Evolutionary conservation across 2,329 filamentous ascomycete genomes (phyloP).

Genomic region (Verticillium klebahnii): DNA sequence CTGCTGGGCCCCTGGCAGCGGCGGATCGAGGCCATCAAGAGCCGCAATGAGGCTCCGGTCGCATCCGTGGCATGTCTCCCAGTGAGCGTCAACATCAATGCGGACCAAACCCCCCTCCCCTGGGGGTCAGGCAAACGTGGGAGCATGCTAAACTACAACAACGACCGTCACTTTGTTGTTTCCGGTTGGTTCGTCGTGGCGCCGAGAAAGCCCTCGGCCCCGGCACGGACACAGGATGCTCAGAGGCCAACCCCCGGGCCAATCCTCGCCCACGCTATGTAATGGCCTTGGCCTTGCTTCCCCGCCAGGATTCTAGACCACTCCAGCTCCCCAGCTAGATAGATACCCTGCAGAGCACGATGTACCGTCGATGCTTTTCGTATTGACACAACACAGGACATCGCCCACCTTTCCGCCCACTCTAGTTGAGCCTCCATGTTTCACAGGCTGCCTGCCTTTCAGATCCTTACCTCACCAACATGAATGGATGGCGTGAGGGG

Average conservation of each 20-base stretch:
- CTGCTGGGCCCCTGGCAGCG: too few relatives aligned
- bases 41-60: neutral
- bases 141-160: neutral
- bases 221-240: neutral
- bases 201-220: neutral
- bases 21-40: neutral
- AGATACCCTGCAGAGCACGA: neutral
- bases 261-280: neutral
- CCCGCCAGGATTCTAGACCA: neutral
- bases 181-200: neutral
- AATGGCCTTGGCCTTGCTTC: neutral
- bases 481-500: neutral
- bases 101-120: too few relatives aligned
- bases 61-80: neutral
- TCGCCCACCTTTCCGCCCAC: neutral
- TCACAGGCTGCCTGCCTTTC: neutral
- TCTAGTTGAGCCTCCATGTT: neutral
- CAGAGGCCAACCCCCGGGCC: neutral
- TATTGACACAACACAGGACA: neutral
- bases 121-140: neutral
- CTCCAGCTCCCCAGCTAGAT: neutral
- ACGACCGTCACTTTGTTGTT: neutral
- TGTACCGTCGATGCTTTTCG: neutral
- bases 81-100: neutral
- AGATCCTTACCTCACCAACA: neutral